Base-by-base conservation (phyloP, 768 basidiomycete species). In the Boletus rex-veris region DNA sequence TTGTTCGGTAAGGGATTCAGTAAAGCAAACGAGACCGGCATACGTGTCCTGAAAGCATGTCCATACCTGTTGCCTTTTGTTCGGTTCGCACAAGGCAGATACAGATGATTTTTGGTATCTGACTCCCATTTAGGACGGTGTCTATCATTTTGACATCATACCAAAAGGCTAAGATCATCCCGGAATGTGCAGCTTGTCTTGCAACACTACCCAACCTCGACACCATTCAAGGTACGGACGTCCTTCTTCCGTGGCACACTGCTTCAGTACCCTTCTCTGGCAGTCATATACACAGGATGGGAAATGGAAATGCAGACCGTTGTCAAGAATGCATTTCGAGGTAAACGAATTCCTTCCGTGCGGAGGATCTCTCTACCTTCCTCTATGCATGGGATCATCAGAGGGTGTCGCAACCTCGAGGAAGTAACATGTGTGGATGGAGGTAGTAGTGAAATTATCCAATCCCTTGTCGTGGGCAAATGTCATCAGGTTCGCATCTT, bases 371-470 rank as follows among this genome's bases (percentile, higher is more conserved):
- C 28, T 12, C 37, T 56, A 4, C 50, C 54, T 37, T 42, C 16
- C 11, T 49, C 40, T 14, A 52, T 40, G 16, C 51, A 54, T 19
- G 39, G 45, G 42, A 56, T 60, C 18, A 43, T 54, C 52, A 45
- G 46, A 18, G 51, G 48, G 12, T 60, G 53, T 40, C 58, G 50
- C 24, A 45, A 47, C 31, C 18, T 62, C 16, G 55, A 59, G 31
- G 37, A 54, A 41, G 51, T 54, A 33, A 45, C n/a, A 19, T 57
- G 53, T 12, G 44, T 21, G 3, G 37, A 60, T 11, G 58, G 57
- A 30, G 15, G 11, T 7, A 50, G 53, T 15, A 53, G 44, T 12
- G 53, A n/a, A 4, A 19, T 56, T 16, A n/a, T 54, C 44, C 24
- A 45, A 16, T 53, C 45, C 10, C 53, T 56, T 40, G 15, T 56